A percentile compares a stretch with the other conserved stretches of the same genome.
These are phyloP conservation scores for Cenchrus fungigraminus DNA, from an alignment of 176 grass and related monocot species.

Conservation along the genomic window DNA sequence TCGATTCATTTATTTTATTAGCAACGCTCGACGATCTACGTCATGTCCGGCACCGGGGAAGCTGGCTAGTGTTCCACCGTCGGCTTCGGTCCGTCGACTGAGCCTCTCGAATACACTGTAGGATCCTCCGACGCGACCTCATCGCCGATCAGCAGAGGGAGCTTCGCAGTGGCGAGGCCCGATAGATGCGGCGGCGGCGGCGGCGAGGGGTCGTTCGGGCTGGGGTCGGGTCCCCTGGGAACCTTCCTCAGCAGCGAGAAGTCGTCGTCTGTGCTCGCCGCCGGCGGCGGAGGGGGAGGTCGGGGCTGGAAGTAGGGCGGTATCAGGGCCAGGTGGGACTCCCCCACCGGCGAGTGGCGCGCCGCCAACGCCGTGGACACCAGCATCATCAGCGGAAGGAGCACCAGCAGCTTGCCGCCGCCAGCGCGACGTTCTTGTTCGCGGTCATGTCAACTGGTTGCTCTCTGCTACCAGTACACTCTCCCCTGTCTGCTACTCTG, in stretches of 20 bases:
- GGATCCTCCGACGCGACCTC: too few relatives aligned
- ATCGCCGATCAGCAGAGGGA: not conserved
- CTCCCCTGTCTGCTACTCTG: not conserved
- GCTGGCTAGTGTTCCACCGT: not conserved
- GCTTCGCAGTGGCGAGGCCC: not conserved
- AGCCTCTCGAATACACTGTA: too few relatives aligned
- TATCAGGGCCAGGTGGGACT: not conserved
- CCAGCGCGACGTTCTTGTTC: not conserved
- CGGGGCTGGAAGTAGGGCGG: not conserved
- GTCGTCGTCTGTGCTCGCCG: not conserved
- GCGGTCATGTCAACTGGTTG: not conserved
- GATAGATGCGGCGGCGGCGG: not conserved
- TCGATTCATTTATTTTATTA: not conserved
- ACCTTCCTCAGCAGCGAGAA: not conserved
- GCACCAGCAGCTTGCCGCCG: not conserved
- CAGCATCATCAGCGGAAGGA: not conserved
- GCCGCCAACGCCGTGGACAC: not conserved
- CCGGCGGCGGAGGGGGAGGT: not conserved
- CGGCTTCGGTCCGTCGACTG: too few relatives aligned
- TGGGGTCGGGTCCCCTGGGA: not conserved
- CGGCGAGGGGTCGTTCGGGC: not conserved
- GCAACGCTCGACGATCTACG: not conserved
- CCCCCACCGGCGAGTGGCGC: not conserved
- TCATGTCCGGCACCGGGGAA: not conserved
- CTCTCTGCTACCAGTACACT: not conserved